Percentiles rank a stretch among this genome's conserved stretches.
These are phyloP conservation scores for Lunasporangiospora selenospora DNA, from an alignment of 192 early-diverging fungal genomes.

Conservation along the genomic window DNA sequence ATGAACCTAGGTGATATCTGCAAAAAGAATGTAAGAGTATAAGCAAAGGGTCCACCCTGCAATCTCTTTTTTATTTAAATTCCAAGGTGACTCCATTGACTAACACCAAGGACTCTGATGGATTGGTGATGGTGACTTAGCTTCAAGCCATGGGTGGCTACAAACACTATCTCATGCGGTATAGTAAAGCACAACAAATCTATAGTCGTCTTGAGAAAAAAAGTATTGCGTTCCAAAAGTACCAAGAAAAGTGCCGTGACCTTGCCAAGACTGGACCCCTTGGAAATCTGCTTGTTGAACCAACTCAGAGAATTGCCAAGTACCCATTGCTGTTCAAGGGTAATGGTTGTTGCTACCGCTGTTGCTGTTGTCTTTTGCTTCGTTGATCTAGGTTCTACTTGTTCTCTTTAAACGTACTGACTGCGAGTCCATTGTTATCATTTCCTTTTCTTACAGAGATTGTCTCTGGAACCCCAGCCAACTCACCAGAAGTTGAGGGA, in stretches of 20 bases:
- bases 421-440: no score
- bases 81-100: not conserved
- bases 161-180: slow-evolving; percentile 24
- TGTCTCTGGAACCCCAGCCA: slow-evolving; percentile 10
- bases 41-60: not conserved
- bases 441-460: no score
- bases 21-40: slow-evolving; percentile 13
- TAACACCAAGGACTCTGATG: no score
- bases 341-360: not conserved
- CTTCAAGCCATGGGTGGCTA: slow-evolving; percentile 23
- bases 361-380: no score
- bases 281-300: slow-evolving; percentile 23
- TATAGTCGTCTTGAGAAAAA: not conserved
- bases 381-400: no score
- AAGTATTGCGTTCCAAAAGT: slow-evolving; percentile 6
- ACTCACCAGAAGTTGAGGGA: slow-evolving; percentile 13
- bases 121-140: not conserved
- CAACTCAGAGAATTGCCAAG: slow-evolving; percentile 32
- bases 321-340: slow-evolving; percentile 38
- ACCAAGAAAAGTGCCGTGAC: slow-evolving; percentile 18
- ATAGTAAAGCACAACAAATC: slow-evolving; percentile 9
- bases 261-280: not conserved
- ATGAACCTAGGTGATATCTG: slow-evolving; percentile 21
- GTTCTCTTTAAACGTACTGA: no score
- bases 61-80: not conserved